Evolutionary conservation across 768 basidiomycete genomes (phyloP), one percentile per base, ranked within the genome.

Genomic region (Phanerochaete sordida): DNA sequence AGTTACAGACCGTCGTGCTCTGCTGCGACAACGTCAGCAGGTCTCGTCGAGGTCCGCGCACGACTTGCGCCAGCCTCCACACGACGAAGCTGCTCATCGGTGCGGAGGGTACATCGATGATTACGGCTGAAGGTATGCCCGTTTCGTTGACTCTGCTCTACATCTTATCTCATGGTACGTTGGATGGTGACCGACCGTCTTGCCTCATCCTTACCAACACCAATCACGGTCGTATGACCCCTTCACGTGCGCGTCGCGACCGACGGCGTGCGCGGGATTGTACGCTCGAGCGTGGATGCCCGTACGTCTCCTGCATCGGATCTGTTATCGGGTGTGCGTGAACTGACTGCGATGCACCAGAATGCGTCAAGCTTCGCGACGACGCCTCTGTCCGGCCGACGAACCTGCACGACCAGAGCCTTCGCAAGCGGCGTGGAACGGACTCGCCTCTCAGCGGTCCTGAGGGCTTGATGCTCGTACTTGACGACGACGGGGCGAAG

Each of bases 391-490:
- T 50, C 64, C 62, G 43, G 37, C 49, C 55, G 7, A 64, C 62
- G 43, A 64, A 64, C 56, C 33, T 64, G 24, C 60, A 64, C 51
- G 59, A 56, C 27, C 50, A 53, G 48, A 60, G 59, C 21, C 3
- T 23, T n/a, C 59, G 59, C 35, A 77, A 83, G 47, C 91, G 88
- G 68, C 87, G 87, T 3, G 84, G 85, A 21, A 75, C 80, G 62
- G 92, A 95, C 68, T 88, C 88, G 0, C 80, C 97, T 9, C 93
- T 97, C 75, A 92, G 97, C 81, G 95, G 96, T 71, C 82, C 96
- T 53, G 92, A 95, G 70, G 93, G 93, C 2, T 56, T 59, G 84
- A 90, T 33, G 74, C 81, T 0, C 72, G 77, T 12, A 78, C 7
- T 43, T 16, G 77, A 81, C 45, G 72, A 77, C 21, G 81, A 92